phyloP scores from a whole-genome alignment of 352 stramenopile genomes.

The Globisporangium emineosum region DNA sequence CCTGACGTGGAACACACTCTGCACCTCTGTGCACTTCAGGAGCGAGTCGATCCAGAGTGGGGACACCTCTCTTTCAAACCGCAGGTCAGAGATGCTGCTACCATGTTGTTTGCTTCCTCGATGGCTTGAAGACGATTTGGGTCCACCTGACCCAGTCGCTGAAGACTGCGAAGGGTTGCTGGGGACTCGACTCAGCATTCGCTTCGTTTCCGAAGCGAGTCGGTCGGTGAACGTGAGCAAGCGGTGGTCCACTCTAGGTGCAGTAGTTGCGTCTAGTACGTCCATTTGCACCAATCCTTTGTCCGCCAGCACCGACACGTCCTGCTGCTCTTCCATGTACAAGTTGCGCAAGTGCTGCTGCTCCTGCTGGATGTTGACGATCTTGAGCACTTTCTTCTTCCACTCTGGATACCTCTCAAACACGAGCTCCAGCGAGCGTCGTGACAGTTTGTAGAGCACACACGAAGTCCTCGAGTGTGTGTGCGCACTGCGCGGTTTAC shows the following conservation, averaged over 20 bases:
- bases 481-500: conserved; percentile 41
- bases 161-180: conserved; percentile 9
- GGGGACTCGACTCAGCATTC: neutral
- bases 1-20: conserved; percentile 41
- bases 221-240: neutral
- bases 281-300: conserved; percentile 20
- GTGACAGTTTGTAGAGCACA: conserved; percentile 51
- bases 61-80: conserved; percentile 8
- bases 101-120: neutral
- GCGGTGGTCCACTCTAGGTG: conserved; percentile 4
- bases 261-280: conserved; percentile 7
- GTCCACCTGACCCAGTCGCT: neutral
- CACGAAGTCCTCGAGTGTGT: conserved; percentile 50
- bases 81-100: neutral
- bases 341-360: conserved; percentile 40
- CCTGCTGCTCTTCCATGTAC: conserved; percentile 61
- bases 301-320: conserved; percentile 15
- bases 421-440: conserved; percentile 47
- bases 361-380: conserved; percentile 49
- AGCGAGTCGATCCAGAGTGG: conserved; percentile 51
- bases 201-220: neutral
- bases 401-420: conserved; percentile 65
- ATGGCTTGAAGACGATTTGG: neutral
- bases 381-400: conserved; percentile 57
- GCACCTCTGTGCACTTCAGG: conserved; percentile 40